Base-by-base conservation (phyloP, 2,329 filamentous ascomycete genomes). In the Aquanectria penicillioides region DNA sequence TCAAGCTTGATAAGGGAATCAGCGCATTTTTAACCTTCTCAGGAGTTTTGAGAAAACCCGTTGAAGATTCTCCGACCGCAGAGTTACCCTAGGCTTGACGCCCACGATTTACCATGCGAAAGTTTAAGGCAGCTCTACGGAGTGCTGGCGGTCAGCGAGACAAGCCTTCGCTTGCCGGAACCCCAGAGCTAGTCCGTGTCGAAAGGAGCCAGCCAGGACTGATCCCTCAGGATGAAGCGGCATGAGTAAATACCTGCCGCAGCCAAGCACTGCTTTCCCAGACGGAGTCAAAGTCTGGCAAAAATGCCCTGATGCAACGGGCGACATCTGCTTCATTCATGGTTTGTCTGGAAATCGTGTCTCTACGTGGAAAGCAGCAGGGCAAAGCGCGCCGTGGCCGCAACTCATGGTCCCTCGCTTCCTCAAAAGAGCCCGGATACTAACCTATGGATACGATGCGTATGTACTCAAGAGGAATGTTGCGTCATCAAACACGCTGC, bases 401-500 rank as follows among this genome's bases (percentile, higher is more conserved):
- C 36, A 69, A 48, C 61, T 62, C 0, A 64, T 80, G 17, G 69
- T 80, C 0, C 68, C 75, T 2, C 17, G 38, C 0, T 65, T 69
- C 49, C 57, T 79, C 25, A 38, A 51, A 1, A 70, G 59, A 2
- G 73, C 74, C 15, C 73, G 77, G 12, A 66, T 80, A 5, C 68
- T 80, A 17, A 76, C 75, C 0, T 80, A 73, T 25, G 78, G 78
- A 13, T 81, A 81, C 59, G 71, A 77, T 26, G 72, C 73, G n/a
- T 71, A 75, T 20, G 47, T 75, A 0, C 17, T 64, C 34, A 33
- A 18, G 5, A 58, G 36, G 12, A 20, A 46, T 0, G 63, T 61
- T n/a, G 64, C 67, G 11, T 63, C 66, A 12, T 38, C 55, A 5
- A 73, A 72, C 31, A 54, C 69, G 20, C 62, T 76, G 18, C 43